Base-by-base conservation (phyloP, 306 rosid species). In the Cucurbita moschata region DNA sequence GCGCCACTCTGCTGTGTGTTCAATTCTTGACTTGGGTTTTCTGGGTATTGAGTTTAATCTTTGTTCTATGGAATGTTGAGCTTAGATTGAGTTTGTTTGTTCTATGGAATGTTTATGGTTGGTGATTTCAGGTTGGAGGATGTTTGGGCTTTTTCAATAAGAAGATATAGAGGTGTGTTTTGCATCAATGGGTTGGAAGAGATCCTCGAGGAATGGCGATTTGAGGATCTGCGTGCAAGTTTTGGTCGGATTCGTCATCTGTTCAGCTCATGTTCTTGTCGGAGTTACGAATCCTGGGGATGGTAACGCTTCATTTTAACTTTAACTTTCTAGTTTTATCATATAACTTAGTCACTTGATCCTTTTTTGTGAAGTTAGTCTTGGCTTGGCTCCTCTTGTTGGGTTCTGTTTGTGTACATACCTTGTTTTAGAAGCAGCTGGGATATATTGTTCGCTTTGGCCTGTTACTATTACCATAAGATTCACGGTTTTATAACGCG, bases 241-340 rank as follows among this genome's bases (percentile, higher is more conserved):
- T 77, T 69, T 84, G 26, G 43, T 86, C 76, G 86, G 86, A 79
- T 81, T 83, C 79, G 14, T 81, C 82, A 79, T 86, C 82, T 83
- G 81, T 71, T 73, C 74, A 42, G 83, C 80, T 0, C 91, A 79
- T 69, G 76, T 90, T 81, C 83, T 87, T 26, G 77, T 58, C 79
- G 96, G 89, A 54, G 86, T 74, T 70, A 93, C 98, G 67, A 85
- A 87, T 87, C 82, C 88, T 2, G 12, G 37, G 63, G 98, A 93
- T 74, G 90, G 98, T 90, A 85, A 77, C 79, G 16, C 57, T 81
- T 84, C 76, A 4, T 46, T 60, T 35, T 10, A 15, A 14, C 21
- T 30, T 70, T 71, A 14, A 63, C 35, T 10, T 53, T 82, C 51
- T 75, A 53, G 42, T 61, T 77, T 12, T 50, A 7, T 50, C 37